These are phyloP conservation scores for Podospora tetraspora DNA, from an alignment of 495 filamentous ascomycete species.

Conservation along the genomic window DNA sequence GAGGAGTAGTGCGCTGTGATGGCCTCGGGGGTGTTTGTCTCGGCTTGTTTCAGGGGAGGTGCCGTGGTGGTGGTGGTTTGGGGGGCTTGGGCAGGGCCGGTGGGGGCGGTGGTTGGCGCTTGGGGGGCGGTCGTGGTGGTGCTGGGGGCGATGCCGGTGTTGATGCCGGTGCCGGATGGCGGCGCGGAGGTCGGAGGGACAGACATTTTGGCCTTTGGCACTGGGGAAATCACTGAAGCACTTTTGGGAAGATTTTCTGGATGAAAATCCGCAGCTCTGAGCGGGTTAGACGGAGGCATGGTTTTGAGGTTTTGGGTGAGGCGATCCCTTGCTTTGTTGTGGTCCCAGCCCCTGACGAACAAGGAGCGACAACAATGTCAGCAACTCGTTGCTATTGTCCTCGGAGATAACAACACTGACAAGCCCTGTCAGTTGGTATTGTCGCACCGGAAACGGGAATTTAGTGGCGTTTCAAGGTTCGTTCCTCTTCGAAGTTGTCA, in stretches of 20 bases:
- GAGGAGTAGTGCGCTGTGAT: neutral
- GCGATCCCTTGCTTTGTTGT: neutral
- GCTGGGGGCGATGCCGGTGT: neutral
- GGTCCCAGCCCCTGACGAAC: neutral
- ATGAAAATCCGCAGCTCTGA: neutral
- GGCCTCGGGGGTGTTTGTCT: neutral
- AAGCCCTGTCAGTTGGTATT: neutral
- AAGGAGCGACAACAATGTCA: neutral
- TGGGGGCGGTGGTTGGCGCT: neutral
- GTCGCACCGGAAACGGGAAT: neutral
- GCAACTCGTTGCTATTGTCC: neutral
- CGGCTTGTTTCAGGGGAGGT: neutral
- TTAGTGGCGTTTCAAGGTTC: neutral
- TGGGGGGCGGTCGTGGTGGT: neutral
- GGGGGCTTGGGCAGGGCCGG: neutral
- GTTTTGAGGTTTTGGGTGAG: neutral
- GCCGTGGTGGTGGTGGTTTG: neutral
- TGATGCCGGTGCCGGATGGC: neutral
- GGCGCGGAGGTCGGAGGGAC: neutral
- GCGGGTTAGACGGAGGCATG: neutral
- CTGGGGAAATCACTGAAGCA: neutral
- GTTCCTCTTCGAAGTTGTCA: neutral
- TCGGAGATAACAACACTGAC: neutral
- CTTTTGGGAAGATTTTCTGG: neutral
- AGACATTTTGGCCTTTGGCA: neutral